Evolutionary conservation across 2,329 filamentous ascomycete genomes (phyloP).

Genomic region (Aspergillus sergii): DNA sequence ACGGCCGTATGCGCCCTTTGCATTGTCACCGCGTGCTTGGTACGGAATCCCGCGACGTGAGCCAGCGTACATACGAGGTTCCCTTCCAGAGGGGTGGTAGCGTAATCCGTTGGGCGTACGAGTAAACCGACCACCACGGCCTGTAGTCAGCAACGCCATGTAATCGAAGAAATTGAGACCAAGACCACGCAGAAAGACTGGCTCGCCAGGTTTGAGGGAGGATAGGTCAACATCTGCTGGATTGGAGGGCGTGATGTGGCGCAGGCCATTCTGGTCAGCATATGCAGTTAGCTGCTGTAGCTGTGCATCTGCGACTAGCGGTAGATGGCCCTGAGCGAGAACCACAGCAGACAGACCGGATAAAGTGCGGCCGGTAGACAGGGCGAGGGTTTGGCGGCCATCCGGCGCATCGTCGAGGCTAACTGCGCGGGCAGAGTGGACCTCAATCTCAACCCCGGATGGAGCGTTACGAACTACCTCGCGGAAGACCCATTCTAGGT

Average conservation of each 20-base stretch:
- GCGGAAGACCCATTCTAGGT: background rate
- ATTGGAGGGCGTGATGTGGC: background rate
- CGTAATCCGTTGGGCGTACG: background rate
- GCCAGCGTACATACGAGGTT: background rate
- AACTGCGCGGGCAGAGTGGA: background rate
- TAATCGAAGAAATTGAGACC: slow-evolving; percentile 9
- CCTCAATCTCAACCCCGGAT: background rate
- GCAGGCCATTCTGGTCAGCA: background rate
- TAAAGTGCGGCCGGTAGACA: background rate
- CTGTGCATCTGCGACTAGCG: background rate
- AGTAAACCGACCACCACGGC: background rate
- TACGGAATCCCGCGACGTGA: background rate
- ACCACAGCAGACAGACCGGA: background rate
- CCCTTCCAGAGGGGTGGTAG: background rate
- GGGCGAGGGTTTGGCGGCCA: background rate
- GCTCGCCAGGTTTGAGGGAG: background rate
- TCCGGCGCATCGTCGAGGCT: background rate
- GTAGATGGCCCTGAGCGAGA: background rate
- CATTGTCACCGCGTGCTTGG: background rate
- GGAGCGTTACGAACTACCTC: background rate
- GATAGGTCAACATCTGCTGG: slow-evolving; percentile 6
- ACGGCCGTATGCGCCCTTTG: background rate
- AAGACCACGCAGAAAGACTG: slow-evolving; percentile 2
- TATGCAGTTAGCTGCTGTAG: background rate
- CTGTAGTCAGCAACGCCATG: background rate